A percentile compares a stretch with the other conserved stretches of the same genome.
Evolutionary conservation across 768 basidiomycete genomes (phyloP).

Genomic region (Lyophyllum decastes): DNA sequence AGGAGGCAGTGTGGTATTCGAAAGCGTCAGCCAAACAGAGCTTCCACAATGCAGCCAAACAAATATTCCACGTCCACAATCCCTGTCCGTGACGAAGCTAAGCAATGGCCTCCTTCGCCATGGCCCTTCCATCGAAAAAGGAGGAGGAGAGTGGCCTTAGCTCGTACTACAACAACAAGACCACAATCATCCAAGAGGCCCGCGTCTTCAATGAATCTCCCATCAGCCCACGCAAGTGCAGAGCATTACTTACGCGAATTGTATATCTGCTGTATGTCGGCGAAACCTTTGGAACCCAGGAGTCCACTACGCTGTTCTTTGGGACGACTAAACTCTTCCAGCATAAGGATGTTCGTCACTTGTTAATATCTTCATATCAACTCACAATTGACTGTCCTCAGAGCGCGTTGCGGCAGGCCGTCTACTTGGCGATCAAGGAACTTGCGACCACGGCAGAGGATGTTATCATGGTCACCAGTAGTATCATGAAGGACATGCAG

Average conservation of each 20-base stretch:
- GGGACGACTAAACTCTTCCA: conserved; percentile 99
- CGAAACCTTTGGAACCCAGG: conserved; percentile 92
- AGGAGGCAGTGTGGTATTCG: conserved; percentile 2
- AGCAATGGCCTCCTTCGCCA: conserved; percentile 54
- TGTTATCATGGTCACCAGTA: conserved; percentile 99
- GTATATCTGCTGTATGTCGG: conserved; percentile 96
- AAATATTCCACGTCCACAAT: conserved; percentile 43
- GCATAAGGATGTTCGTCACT: conserved; percentile 89
- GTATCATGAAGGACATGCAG: conserved; percentile 99
- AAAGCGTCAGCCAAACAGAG: conserved; percentile 26
- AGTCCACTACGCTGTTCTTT: conserved; percentile 97
- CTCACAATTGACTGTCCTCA: conserved; percentile 30
- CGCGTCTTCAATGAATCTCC: conserved; percentile 99
- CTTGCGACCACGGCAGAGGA: conserved; percentile 94
- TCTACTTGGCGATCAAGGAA: conserved; percentile 98
- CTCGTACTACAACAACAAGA: conserved; percentile 95
- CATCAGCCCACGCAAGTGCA: conserved; percentile 95
- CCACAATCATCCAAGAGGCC: conserved; percentile 97
- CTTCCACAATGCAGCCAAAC: conserved; percentile 27
- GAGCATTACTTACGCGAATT: conserved; percentile 93
- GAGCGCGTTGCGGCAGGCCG: conserved; percentile 95
- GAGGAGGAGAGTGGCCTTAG: conserved; percentile 95
- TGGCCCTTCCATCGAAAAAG: conserved; percentile 90
- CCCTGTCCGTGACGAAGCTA: conserved; percentile 13
- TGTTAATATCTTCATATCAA: neutral